These are phyloP conservation scores for Pseudocercospora fuligena DNA, from an alignment of 2,329 filamentous ascomycete species.

Conservation along the genomic window DNA sequence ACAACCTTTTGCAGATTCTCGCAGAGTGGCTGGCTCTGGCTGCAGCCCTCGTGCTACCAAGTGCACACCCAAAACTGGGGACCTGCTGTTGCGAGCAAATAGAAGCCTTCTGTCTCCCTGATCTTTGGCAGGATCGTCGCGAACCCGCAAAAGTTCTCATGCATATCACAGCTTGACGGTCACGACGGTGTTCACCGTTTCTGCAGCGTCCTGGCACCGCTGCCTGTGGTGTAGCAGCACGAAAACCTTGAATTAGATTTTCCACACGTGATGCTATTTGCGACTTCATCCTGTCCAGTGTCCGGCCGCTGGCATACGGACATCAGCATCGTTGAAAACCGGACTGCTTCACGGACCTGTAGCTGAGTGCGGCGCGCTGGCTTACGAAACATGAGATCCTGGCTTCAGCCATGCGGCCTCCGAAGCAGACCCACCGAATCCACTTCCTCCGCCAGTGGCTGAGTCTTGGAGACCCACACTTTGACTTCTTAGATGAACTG, in stretches of 20 bases:
- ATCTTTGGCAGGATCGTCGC: slow-evolving; percentile 6
- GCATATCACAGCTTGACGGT: slow-evolving; percentile 5
- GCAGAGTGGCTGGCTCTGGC: slow-evolving; percentile 14
- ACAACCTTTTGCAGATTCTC: slow-evolving; percentile 16
- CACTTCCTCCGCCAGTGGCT: slow-evolving; percentile 2
- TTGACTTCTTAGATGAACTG: neutral
- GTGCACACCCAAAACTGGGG: neutral
- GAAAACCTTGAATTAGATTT: slow-evolving; percentile 2
- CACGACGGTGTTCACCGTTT: neutral
- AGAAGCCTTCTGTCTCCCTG: slow-evolving; percentile 9
- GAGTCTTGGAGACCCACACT: neutral
- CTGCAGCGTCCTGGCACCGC: slow-evolving; percentile 5
- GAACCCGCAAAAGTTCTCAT: neutral
- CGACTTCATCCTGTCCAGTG: neutral
- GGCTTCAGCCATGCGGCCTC: neutral
- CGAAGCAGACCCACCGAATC: neutral
- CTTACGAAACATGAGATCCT: slow-evolving; percentile 4
- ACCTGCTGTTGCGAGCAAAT: slow-evolving; percentile 9
- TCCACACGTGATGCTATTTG: neutral
- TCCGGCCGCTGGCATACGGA: neutral
- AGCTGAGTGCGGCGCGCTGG: neutral
- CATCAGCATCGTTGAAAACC: neutral
- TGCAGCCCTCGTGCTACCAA: slow-evolving; percentile 9
- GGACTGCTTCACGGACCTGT: neutral
- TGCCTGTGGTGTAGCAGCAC: neutral